phyloP scores from a whole-genome alignment of 2,329 filamentous ascomycete genomes.

The Penicillium sp. region DNA sequence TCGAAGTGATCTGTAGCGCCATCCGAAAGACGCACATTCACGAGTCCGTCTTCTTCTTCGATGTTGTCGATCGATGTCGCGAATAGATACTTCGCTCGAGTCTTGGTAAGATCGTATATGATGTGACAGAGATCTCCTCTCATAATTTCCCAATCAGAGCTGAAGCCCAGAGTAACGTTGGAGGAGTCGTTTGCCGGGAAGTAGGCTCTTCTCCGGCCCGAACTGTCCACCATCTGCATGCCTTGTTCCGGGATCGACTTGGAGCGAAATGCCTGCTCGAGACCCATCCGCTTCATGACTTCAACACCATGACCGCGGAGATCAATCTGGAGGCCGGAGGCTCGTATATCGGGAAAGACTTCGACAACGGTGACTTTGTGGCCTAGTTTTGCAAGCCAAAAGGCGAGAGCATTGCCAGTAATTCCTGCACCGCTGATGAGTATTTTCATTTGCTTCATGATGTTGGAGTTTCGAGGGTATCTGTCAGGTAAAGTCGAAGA shows the following conservation, averaged over 20 bases:
- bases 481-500: too few relatives aligned
- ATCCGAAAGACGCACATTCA: constrained; percentile 27
- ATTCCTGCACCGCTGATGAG: constrained; percentile 51
- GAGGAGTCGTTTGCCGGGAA: constrained; percentile 45
- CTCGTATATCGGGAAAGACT: constrained; percentile 45
- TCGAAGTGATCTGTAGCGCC: constrained; percentile 25
- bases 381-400: constrained; percentile 50
- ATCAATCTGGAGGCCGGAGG: constrained; percentile 56
- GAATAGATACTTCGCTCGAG: constrained; percentile 33
- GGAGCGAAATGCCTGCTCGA: constrained; percentile 46
- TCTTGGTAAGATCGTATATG: constrained; percentile 37
- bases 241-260: constrained; percentile 51
- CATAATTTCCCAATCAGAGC: constrained; percentile 58
- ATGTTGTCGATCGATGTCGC: constrained; percentile 31
- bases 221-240: constrained; percentile 47
- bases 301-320: constrained; percentile 55
- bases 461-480: background rate
- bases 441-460: constrained; percentile 41
- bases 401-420: constrained; percentile 49
- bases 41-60: constrained; percentile 17
- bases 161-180: constrained; percentile 40
- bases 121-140: constrained; percentile 53
- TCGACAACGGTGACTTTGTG: constrained; percentile 47
- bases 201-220: constrained; percentile 41
- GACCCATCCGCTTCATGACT: constrained; percentile 56